A percentile compares a stretch with the other conserved stretches of the same genome.
phyloP scores from a whole-genome alignment of 202 grass and related monocot genomes.

The Setaria italica region DNA sequence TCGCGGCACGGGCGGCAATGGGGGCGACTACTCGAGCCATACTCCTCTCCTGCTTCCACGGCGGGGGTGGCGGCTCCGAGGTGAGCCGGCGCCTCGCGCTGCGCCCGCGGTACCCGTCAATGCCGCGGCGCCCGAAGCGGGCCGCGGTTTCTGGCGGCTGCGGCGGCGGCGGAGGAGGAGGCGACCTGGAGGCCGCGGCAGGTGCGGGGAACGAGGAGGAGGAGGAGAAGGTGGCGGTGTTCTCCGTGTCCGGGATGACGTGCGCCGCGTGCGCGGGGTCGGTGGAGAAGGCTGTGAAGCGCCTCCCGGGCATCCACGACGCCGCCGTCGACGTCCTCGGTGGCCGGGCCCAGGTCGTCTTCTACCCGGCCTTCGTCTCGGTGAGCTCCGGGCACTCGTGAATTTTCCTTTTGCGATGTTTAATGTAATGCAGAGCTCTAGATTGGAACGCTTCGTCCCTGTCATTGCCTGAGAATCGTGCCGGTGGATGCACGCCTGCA shows the following conservation, averaged over 20 bases:
- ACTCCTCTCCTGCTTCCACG: slow-evolving; percentile 58
- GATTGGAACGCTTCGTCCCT: background rate
- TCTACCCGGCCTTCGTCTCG: slow-evolving; percentile 80
- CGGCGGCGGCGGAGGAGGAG: background rate
- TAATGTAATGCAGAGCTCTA: background rate
- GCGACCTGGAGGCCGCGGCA: slow-evolving; percentile 58
- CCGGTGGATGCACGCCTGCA: no score
- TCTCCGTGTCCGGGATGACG: slow-evolving; percentile 80
- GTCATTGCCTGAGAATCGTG: no score
- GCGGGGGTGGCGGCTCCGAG: slow-evolving; percentile 38
- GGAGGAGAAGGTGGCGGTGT: slow-evolving; percentile 59
- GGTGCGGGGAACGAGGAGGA: slow-evolving; percentile 9
- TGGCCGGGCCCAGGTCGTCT: slow-evolving; percentile 76
- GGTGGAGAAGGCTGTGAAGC: slow-evolving; percentile 96
- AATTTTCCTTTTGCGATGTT: background rate
- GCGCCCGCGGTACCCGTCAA: slow-evolving; percentile 69
- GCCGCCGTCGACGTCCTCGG: slow-evolving; percentile 86
- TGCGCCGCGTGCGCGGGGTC: slow-evolving; percentile 87
- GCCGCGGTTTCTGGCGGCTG: slow-evolving; percentile 16
- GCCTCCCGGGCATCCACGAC: slow-evolving; percentile 85
- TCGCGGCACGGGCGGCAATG: slow-evolving; percentile 17
- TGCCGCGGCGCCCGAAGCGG: slow-evolving; percentile 70
- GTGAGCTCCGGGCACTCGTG: slow-evolving; percentile 50
- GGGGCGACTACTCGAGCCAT: slow-evolving; percentile 41
- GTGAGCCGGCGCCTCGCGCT: slow-evolving; percentile 53